These are phyloP conservation scores for Wickerhamomyces alni DNA, from an alignment of 805 yeast genomes.

Conservation along the genomic window DNA sequence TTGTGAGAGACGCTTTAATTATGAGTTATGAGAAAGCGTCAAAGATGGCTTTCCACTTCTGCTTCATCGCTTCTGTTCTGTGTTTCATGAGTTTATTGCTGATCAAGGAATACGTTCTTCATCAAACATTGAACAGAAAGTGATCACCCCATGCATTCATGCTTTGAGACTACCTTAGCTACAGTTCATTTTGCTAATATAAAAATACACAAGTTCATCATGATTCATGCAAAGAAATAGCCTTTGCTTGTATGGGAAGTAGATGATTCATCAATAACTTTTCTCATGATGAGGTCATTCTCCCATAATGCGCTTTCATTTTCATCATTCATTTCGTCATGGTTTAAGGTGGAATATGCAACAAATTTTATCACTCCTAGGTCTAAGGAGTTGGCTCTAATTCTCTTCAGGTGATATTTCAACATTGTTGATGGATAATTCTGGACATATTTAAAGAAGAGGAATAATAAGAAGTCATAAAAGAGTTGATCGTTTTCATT, in stretches of 20 bases:
- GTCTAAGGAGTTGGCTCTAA: conserved; percentile 1
- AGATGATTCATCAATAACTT: no score
- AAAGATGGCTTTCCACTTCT: conserved; percentile 46
- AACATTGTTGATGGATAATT: conserved; percentile 18
- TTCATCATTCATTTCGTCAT: no score
- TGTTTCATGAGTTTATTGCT: conserved; percentile 38
- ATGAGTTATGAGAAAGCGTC: conserved; percentile 47
- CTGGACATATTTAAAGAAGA: conserved; percentile 16
- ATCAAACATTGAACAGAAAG: conserved; percentile 41
- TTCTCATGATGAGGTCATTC: no score
- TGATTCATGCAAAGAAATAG: no score
- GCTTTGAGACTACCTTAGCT: background rate
- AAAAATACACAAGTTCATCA: background rate
- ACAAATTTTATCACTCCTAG: background rate
- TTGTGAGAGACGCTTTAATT: conserved; percentile 40
- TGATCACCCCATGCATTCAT: background rate
- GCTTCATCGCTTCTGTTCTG: conserved; percentile 29
- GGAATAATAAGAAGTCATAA: conserved; percentile 11
- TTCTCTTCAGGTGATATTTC: conserved; percentile 7
- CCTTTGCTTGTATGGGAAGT: no score
- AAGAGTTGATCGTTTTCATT: conserved; percentile 5
- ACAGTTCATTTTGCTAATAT: background rate
- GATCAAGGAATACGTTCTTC: conserved; percentile 55
- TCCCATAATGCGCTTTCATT: no score
- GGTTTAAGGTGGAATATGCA: background rate